Percentiles rank a stretch among this genome's conserved stretches.
These are phyloP conservation scores for Daldinia loculata DNA, from an alignment of 495 filamentous ascomycete species.

Conservation along the genomic window DNA sequence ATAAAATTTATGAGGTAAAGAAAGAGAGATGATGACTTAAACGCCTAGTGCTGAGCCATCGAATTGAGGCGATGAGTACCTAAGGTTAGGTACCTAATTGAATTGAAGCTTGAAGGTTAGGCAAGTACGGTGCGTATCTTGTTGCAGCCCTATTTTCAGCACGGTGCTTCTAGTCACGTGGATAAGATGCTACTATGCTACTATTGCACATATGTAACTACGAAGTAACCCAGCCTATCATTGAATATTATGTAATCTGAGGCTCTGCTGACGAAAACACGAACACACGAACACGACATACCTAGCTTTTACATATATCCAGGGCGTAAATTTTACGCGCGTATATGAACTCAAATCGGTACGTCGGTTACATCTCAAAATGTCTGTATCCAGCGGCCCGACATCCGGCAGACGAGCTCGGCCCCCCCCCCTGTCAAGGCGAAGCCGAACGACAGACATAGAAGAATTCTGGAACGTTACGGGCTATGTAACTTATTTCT, in stretches of 20 bases:
- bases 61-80: neutral
- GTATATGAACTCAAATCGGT: slow-evolving; percentile 1
- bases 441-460: neutral
- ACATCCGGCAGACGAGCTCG: neutral
- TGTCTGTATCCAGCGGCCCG: slow-evolving; percentile 19
- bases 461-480: slow-evolving; percentile 41
- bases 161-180: slow-evolving; percentile 10
- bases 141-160: slow-evolving; percentile 7
- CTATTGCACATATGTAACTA: neutral
- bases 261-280: neutral
- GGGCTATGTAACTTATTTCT: neutral
- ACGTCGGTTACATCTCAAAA: slow-evolving; percentile 19
- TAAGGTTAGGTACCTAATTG: too few species aligned
- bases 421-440: neutral
- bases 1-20: neutral
- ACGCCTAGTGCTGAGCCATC: neutral
- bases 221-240: neutral
- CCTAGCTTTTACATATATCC: too few species aligned
- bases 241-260: neutral
- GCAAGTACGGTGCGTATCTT: slow-evolving; percentile 7
- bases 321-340: slow-evolving; percentile 17
- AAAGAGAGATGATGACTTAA: neutral
- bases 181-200: neutral
- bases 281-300: too few species aligned
- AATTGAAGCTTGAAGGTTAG: neutral